Evolutionary conservation across 768 basidiomycete species (phyloP).

Genomic region (Inosperma sp.): DNA sequence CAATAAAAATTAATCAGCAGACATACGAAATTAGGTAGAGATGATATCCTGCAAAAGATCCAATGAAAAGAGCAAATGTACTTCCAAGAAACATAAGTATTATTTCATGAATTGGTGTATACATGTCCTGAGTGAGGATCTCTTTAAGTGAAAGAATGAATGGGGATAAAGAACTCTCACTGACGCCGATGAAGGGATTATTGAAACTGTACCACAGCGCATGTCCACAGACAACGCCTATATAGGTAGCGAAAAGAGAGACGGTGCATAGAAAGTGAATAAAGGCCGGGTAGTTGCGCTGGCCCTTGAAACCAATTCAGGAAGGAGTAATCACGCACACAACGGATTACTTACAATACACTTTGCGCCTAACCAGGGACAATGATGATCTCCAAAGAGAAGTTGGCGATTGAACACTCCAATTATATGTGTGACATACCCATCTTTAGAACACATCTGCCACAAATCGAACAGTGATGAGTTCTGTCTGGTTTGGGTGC

Average conservation of each 20-base stretch:
- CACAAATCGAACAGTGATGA: slow-evolving; percentile 74
- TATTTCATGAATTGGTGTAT: slow-evolving; percentile 68
- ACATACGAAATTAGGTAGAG: slow-evolving; percentile 70
- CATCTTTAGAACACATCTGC: slow-evolving; percentile 80
- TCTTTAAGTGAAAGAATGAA: background rate
- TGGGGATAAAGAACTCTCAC: too few species aligned
- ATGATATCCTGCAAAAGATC: slow-evolving; percentile 74
- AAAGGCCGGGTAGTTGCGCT: slow-evolving; percentile 81
- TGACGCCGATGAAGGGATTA: slow-evolving; percentile 48
- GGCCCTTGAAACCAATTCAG: slow-evolving; percentile 54
- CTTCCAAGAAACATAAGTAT: slow-evolving; percentile 55
- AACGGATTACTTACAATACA: slow-evolving; percentile 78
- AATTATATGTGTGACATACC: slow-evolving; percentile 42
- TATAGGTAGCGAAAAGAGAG: slow-evolving; percentile 58
- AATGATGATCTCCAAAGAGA: slow-evolving; percentile 68
- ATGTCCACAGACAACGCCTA: slow-evolving; percentile 46
- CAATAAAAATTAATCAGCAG: background rate
- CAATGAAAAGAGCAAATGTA: slow-evolving; percentile 60
- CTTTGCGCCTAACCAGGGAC: slow-evolving; percentile 73
- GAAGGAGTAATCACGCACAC: too few species aligned
- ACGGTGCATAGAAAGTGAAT: slow-evolving; percentile 69
- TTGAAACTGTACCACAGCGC: slow-evolving; percentile 63
- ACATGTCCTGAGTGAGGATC: slow-evolving; percentile 44
- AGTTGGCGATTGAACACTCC: background rate
- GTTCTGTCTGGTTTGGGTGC: slow-evolving; percentile 74